Base-by-base conservation (phyloP, 2,329 filamentous ascomycete species). In the Hypoxylon sp. region DNA sequence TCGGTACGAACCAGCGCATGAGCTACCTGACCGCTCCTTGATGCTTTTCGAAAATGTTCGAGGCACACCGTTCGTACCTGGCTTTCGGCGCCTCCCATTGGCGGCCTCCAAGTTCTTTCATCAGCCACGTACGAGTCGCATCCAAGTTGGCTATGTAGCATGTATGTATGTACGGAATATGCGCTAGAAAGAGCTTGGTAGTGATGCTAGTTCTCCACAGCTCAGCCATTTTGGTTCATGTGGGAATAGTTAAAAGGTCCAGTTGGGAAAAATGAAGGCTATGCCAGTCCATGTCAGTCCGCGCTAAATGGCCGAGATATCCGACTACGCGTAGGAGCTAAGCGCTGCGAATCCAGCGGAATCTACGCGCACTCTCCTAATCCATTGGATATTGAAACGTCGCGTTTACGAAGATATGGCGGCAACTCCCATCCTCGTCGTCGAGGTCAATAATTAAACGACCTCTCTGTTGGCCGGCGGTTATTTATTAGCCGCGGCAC, bases 121-220 rank as follows among this genome's bases (percentile, higher is more conserved):
- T 61, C 59, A 68, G 62, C 66, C 59, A 68, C 66, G 66, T 66
- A 64, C 28, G 24, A 48, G 62, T 59, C 65, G 51, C 32, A 58
- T 40, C 18, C 48, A 45, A 16, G 28, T 28, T 51, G 33, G 40
- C 50, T 54, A 58, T 58, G 46, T 50, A 50, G n/a, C 33, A 18
- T 49, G 32, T 18, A 55, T 26, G 44, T 57, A 55, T 32, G 44
- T 57, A 61, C 40, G 46, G n/a, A n/a, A n/a, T 57, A 61, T 61
- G 52, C 49, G 57, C 49, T 62, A 44, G 52, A 57, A 7, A 49
- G 22, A 33, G 8, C 30, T 18, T 40, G 36, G 36, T 20, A 40
- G 16, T 20, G 30, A n/a, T 22, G 32, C 38, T 40, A 24, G 18
- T 16, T 38, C 59, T n/a, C 60, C 60, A 57, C 53, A 48, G n/a